Base-by-base conservation (phyloP, 2,329 filamentous ascomycete genomes). In the Alternaria metachromatica region DNA sequence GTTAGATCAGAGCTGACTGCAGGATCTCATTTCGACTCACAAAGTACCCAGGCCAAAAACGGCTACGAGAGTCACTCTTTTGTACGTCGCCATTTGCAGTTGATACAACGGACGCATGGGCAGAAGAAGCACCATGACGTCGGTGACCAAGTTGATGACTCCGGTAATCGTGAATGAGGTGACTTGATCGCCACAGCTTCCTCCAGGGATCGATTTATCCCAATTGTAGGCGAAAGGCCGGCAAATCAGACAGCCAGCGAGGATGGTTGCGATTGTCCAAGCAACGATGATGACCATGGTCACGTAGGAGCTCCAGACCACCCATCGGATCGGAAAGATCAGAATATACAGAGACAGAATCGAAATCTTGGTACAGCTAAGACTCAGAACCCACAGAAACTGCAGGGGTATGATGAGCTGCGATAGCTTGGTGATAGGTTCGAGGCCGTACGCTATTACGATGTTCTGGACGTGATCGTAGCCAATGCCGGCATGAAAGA, bases 171-270 rank as follows among this genome's bases (percentile, higher is more conserved):
- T 55, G 21, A 55, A 55, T 33, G 33, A 55, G 18, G 15, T 55
- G 51, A 43, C 15, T 21, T 55, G 51, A 21, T 55, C 33, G 33
- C 51, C 33, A 51, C 70, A 74, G 12, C 15, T 58, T 20, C 70
- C 70, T 13, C 57, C 57, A 11, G 66, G 70, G 23, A 72, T 71
- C 8, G 65, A 46, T 49, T 72, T 74, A 43, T 74, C 70, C 72
- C 72, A 74, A 45, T 67, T 70, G 57, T 61, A 72, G 7, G 61
- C 55, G 26, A 72, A 23, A 6, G 51, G 51, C 10, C 18, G 33
- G 33, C 51, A 55, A 11, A 55, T 26, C n/a, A 43, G 12, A 43
- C 51, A 41, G 15, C 33, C 51, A 43, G 51, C 51, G 33, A 55
- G 51, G 21, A 55, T 55, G 7, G 51, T 26, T 20, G 28, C 51